Percentiles rank a stretch among this genome's conserved stretches.
These are phyloP conservation scores for Hylodesmum podocarpum DNA, from an alignment of 306 rosid genomes.

Conservation along the genomic window DNA sequence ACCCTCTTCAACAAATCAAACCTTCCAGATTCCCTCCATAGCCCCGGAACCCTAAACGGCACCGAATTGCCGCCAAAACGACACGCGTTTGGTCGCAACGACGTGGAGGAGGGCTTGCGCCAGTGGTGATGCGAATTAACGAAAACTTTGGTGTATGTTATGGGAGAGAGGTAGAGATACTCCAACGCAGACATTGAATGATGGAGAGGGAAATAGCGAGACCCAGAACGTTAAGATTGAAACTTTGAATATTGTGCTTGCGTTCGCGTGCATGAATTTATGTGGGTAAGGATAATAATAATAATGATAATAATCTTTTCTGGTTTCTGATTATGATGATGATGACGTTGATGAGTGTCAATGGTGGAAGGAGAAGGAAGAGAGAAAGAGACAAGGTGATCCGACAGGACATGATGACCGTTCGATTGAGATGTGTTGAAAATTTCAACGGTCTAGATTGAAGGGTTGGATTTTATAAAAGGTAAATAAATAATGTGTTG, in stretches of 20 bases:
- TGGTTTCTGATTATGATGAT: background rate
- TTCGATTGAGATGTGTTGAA: conserved; percentile 37
- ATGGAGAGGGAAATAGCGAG: background rate
- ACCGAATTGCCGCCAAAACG: conserved; percentile 43
- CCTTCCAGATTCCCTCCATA: conserved; percentile 39
- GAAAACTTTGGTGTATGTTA: conserved; percentile 50
- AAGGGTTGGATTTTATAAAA: background rate
- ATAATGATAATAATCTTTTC: conserved; percentile 34
- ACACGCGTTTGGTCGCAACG: conserved; percentile 32
- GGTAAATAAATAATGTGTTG: background rate
- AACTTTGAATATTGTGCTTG: background rate
- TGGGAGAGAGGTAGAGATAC: conserved; percentile 56
- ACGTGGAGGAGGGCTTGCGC: conserved; percentile 46
- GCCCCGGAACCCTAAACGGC: conserved; percentile 24
- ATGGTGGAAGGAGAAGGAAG: conserved; percentile 22
- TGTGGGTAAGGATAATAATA: conserved; percentile 14
- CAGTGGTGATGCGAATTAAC: conserved; percentile 47
- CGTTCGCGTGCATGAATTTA: background rate
- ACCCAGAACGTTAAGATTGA: conserved; percentile 25
- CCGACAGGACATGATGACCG: conserved; percentile 42
- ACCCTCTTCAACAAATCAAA: conserved; percentile 42
- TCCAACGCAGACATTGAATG: conserved; percentile 67
- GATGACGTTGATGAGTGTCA: background rate
- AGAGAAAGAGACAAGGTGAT: conserved; percentile 15
- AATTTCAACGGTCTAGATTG: conserved; percentile 44